These are phyloP conservation scores for Pseudocercospora ulei DNA, from an alignment of 2,329 filamentous ascomycete species.

Conservation along the genomic window DNA sequence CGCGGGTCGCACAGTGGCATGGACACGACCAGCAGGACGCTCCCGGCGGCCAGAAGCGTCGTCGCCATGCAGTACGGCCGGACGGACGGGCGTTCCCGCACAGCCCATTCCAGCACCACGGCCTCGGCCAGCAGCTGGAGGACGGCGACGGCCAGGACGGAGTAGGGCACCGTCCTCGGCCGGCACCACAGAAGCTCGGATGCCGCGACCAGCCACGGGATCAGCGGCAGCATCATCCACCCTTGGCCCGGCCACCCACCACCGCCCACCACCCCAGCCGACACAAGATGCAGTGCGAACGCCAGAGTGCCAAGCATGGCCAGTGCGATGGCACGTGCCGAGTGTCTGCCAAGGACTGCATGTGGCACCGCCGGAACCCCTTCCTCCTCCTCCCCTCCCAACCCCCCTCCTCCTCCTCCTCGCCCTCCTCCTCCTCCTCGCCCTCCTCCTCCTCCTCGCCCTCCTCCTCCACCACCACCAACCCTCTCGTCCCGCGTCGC, in stretches of 20 bases:
- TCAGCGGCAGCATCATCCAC: slow-evolving; percentile 13
- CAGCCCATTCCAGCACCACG: slow-evolving; percentile 22
- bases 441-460: slow-evolving; percentile 24
- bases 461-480: slow-evolving; percentile 38
- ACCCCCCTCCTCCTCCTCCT: no score
- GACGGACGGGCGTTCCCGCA: slow-evolving; percentile 12
- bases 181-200: slow-evolving; percentile 23
- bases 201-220: slow-evolving; percentile 25
- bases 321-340: slow-evolving; percentile 18
- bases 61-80: slow-evolving; percentile 12
- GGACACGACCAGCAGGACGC: slow-evolving; percentile 48
- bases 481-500: slow-evolving; percentile 46
- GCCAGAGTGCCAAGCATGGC: slow-evolving; percentile 18
- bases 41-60: slow-evolving; percentile 38
- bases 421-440: slow-evolving; percentile 31
- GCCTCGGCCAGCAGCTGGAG: slow-evolving; percentile 23
- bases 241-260: not conserved
- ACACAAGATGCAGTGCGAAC: slow-evolving; percentile 20
- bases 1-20: slow-evolving; percentile 61
- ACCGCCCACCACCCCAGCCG: slow-evolving; percentile 4
- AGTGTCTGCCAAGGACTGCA: no score
- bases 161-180: slow-evolving; percentile 28
- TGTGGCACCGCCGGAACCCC: no score
- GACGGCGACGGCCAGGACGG: slow-evolving; percentile 23
- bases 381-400: no score